Evolutionary conservation across 148 eudicot species (phyloP).

Genomic region (Rhododendron ferrugineum): DNA sequence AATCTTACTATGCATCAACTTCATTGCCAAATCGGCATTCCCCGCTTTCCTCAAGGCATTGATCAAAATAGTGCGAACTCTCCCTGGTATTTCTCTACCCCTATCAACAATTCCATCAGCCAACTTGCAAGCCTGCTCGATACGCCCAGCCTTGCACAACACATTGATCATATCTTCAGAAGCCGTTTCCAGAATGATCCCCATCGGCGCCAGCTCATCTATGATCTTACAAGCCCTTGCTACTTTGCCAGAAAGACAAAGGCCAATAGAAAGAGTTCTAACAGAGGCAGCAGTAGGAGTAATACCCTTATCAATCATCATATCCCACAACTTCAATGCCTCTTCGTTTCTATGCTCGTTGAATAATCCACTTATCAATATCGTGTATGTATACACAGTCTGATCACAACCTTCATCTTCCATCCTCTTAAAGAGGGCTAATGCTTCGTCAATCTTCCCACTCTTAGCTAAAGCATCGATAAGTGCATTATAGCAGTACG

Average conservation of each 20-base stretch:
- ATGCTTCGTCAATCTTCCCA: slow-evolving; percentile 65
- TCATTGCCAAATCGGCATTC: slow-evolving; percentile 75
- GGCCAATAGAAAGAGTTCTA: slow-evolving; percentile 79
- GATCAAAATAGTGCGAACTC: slow-evolving; percentile 73
- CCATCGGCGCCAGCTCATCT: slow-evolving; percentile 96
- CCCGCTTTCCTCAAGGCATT: slow-evolving; percentile 95
- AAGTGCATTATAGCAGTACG: slow-evolving; percentile 87
- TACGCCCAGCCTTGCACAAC: slow-evolving; percentile 74
- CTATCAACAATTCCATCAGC: slow-evolving; percentile 92
- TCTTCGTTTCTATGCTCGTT: slow-evolving; percentile 76
- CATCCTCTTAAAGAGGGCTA: slow-evolving; percentile 61
- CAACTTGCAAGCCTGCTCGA: slow-evolving; percentile 86
- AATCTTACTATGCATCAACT: slow-evolving; percentile 91
- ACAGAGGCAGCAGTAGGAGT: slow-evolving; percentile 84
- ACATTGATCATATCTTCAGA: slow-evolving; percentile 89
- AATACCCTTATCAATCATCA: slow-evolving; percentile 91
- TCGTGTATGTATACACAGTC: slow-evolving; percentile 92
- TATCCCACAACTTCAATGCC: slow-evolving; percentile 80
- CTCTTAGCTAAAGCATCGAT: slow-evolving; percentile 65
- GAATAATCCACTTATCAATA: slow-evolving; percentile 67
- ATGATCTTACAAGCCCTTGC: slow-evolving; percentile 83
- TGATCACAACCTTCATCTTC: slow-evolving; percentile 84
- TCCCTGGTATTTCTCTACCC: slow-evolving; percentile 92
- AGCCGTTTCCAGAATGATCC: slow-evolving; percentile 78
- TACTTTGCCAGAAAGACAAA: slow-evolving; percentile 88